These are phyloP conservation scores for Lactarius quietus DNA, from an alignment of 768 basidiomycete genomes.

Conservation along the genomic window DNA sequence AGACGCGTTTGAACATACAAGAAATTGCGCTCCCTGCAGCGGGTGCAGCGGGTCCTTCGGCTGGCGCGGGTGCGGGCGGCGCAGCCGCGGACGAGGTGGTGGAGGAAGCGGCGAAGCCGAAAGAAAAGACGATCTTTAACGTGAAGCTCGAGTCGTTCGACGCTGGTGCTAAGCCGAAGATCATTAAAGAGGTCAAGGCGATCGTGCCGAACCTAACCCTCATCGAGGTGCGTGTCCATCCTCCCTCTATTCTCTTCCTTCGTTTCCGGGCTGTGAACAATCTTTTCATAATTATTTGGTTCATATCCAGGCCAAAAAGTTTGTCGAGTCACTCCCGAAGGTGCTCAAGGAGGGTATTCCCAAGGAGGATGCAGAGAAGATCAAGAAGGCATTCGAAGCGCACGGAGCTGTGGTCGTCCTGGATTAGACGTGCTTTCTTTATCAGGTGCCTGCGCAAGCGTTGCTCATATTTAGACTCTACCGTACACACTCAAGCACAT, in stretches of 20 bases:
- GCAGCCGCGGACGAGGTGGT: conserved; percentile 50
- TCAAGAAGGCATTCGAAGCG: conserved; percentile 84
- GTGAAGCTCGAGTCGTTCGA: conserved; percentile 95
- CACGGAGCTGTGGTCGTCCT: conserved; percentile 86
- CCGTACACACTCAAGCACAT: background rate
- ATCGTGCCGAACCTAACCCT: conserved; percentile 93
- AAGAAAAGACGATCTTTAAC: conserved; percentile 98
- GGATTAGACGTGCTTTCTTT: conserved; percentile 48
- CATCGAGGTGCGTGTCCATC: conserved; percentile 70
- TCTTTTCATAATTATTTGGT: conserved; percentile 5
- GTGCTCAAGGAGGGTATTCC: conserved; percentile 89
- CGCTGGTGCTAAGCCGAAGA: conserved; percentile 87
- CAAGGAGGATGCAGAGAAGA: conserved; percentile 97
- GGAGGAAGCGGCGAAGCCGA: conserved; percentile 70
- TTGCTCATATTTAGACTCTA: conserved; percentile 11
- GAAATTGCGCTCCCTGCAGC: conserved; percentile 92
- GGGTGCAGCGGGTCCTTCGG: conserved; percentile 50
- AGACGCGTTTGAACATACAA: conserved; percentile 93
- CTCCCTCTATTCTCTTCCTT: too few relatives aligned
- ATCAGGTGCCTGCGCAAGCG: background rate
- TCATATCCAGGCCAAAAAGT: conserved; percentile 86
- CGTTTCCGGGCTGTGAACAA: too few relatives aligned
- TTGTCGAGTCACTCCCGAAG: conserved; percentile 94
- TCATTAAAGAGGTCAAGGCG: conserved; percentile 97
- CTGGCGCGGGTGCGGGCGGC: conserved; percentile 50